A percentile compares a stretch with the other conserved stretches of the same genome.
These are phyloP conservation scores for Colletotrichum truncatum DNA, from an alignment of 2,329 filamentous ascomycete species.

Conservation along the genomic window DNA sequence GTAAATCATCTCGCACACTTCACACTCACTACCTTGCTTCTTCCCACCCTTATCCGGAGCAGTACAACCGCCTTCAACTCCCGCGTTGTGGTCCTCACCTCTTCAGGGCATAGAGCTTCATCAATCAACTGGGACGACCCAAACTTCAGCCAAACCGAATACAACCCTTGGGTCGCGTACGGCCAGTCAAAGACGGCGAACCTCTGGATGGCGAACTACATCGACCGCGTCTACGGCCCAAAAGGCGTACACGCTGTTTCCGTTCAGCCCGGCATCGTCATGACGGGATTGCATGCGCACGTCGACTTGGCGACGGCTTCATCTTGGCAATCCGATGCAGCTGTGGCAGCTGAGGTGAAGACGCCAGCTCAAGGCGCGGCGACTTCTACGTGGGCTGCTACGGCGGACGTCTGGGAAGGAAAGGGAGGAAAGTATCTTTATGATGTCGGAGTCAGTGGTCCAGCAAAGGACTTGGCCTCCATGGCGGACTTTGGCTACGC, in stretches of 20 bases:
- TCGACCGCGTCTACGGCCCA: slow-evolving; percentile 53
- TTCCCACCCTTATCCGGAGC: slow-evolving; percentile 48
- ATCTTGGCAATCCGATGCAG: background rate
- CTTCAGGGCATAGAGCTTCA: slow-evolving; percentile 48
- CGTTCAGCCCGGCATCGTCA: slow-evolving; percentile 54
- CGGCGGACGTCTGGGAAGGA: slow-evolving; percentile 47
- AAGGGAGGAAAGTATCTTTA: slow-evolving; percentile 53
- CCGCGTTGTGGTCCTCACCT: slow-evolving; percentile 56
- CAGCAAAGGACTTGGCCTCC: background rate
- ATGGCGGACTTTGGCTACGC: no score
- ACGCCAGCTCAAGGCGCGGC: slow-evolving; percentile 52
- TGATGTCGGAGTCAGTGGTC: slow-evolving; percentile 33
- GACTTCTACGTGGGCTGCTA: slow-evolving; percentile 51
- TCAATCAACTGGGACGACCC: slow-evolving; percentile 47
- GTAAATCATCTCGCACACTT: slow-evolving; percentile 64
- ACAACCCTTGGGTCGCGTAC: slow-evolving; percentile 45
- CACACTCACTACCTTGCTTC: slow-evolving; percentile 60
- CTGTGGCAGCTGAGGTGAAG: background rate
- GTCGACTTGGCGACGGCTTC: slow-evolving; percentile 18
- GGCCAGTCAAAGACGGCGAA: slow-evolving; percentile 56
- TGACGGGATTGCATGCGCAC: slow-evolving; percentile 21
- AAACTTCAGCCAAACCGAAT: slow-evolving; percentile 41
- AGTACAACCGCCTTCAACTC: slow-evolving; percentile 49
- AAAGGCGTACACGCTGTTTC: slow-evolving; percentile 50
- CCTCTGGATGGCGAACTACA: slow-evolving; percentile 56